These are phyloP conservation scores for Lasiodiplodia sp. DNA, from an alignment of 2,329 filamentous ascomycete genomes.

Conservation along the genomic window DNA sequence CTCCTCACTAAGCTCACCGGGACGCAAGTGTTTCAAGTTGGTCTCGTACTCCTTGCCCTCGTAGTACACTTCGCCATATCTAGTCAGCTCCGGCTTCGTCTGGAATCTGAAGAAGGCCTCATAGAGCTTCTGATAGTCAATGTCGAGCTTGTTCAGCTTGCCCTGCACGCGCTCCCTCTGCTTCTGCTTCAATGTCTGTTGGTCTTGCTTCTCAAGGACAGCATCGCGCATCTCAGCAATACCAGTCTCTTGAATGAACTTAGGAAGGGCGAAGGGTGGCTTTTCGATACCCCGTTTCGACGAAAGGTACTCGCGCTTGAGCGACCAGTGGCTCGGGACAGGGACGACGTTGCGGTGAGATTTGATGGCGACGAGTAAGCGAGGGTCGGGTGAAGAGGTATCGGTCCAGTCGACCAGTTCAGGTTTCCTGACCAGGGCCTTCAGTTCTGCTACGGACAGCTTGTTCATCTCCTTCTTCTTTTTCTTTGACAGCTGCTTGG, in stretches of 20 bases:
- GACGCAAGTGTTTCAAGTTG: slow-evolving; percentile 86
- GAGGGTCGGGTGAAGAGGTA: slow-evolving; percentile 86
- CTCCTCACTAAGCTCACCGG: slow-evolving; percentile 87
- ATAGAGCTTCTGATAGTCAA: slow-evolving; percentile 98
- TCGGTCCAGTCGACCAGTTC: slow-evolving; percentile 99
- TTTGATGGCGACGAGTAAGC: slow-evolving; percentile 91
- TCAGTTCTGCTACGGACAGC: slow-evolving; percentile 92
- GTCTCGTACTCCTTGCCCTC: slow-evolving; percentile 99
- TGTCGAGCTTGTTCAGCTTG: slow-evolving; percentile 96
- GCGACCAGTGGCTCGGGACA: slow-evolving; percentile 90
- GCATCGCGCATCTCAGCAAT: slow-evolving; percentile 99
- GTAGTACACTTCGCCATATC: slow-evolving; percentile 99
- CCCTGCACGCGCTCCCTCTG: slow-evolving; percentile 92
- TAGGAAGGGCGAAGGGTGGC: slow-evolving; percentile 87
- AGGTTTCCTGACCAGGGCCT: slow-evolving; percentile 87
- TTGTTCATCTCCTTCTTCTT: slow-evolving; percentile 91
- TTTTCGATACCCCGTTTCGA: slow-evolving; percentile 98
- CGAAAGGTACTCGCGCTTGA: slow-evolving; percentile 96
- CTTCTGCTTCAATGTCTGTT: slow-evolving; percentile 91
- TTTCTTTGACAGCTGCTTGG: slow-evolving; percentile 86
- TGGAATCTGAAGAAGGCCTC: slow-evolving; percentile 99
- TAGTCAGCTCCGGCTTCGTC: slow-evolving; percentile 90
- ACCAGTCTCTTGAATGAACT: slow-evolving; percentile 96
- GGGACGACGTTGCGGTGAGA: slow-evolving; percentile 94
- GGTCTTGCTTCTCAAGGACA: slow-evolving; percentile 92